These are phyloP conservation scores for Piper betle DNA, from an alignment of 164 flowering plant genomes.

Conservation along the genomic window DNA sequence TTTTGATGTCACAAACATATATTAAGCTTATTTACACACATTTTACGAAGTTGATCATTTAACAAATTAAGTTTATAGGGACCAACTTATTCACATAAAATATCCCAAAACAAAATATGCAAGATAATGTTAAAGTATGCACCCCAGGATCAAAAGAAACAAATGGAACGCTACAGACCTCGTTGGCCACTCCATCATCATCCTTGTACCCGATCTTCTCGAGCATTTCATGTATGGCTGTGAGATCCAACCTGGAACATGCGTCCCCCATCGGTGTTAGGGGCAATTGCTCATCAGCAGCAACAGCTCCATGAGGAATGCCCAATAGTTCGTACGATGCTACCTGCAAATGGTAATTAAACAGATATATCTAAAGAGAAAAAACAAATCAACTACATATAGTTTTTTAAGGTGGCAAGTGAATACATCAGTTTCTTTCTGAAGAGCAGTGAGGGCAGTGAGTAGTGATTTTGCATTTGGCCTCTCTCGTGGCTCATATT, in stretches of 20 bases:
- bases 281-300: constrained; percentile 27
- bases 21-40: no score
- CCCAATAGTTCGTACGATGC: constrained; percentile 68
- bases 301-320: constrained; percentile 31
- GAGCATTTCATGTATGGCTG: constrained; percentile 77
- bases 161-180: constrained; percentile 30
- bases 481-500: constrained; percentile 89
- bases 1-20: no score
- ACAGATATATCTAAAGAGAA: not conserved
- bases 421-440: constrained; percentile 73
- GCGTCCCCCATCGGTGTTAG: constrained; percentile 82
- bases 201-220: constrained; percentile 86
- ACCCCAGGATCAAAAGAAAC: not conserved
- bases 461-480: constrained; percentile 78
- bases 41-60: no score
- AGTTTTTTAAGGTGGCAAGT: constrained; percentile 1
- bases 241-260: constrained; percentile 75
- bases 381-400: not conserved
- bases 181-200: constrained; percentile 81
- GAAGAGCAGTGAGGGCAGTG: constrained; percentile 55
- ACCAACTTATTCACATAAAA: no score
- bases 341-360: constrained; percentile 28
- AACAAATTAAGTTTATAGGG: no score
- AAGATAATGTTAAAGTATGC: not conserved
- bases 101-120: not conserved